A percentile compares a stretch with the other conserved stretches of the same genome.
Conservation (phyloP, 192 early-diverging fungal species). For the Geranomyces michiganensis region DNA sequence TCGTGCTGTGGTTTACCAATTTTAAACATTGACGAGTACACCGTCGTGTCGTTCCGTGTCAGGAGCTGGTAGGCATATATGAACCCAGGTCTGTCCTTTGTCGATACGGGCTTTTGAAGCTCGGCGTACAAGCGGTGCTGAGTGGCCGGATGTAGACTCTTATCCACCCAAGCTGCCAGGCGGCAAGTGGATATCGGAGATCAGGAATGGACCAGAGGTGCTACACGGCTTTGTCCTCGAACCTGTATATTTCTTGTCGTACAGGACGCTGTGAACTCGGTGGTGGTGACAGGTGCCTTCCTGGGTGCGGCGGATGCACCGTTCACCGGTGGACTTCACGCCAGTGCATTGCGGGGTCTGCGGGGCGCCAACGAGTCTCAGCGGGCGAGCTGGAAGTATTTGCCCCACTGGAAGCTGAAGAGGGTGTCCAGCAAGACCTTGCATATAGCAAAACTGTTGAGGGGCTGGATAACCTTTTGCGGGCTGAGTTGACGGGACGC, state of each 20-base stretch:
- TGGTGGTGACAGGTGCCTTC: not conserved
- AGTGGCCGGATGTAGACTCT: not conserved
- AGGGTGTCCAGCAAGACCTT: no score
- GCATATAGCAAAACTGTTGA: no score
- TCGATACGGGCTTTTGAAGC: conserved; percentile 20
- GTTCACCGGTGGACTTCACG: not conserved
- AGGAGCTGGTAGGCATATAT: conserved; percentile 36
- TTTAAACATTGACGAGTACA: conserved; percentile 29
- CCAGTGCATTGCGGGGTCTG: conserved; percentile 1
- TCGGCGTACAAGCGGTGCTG: conserved; percentile 12
- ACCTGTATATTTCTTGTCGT: not conserved
- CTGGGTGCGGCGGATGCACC: not conserved
- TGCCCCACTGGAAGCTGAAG: no score
- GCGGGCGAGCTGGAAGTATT: no score
- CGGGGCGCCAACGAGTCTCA: not conserved
- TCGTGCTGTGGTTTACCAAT: conserved; percentile 15
- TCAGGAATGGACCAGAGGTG: not conserved
- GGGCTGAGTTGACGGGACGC: no score
- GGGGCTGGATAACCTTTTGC: no score
- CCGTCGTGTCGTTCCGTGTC: not conserved
- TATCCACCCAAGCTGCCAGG: conserved; percentile 15
- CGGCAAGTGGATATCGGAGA: not conserved
- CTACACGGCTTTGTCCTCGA: not conserved
- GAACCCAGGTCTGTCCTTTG: conserved; percentile 29
- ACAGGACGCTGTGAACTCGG: not conserved